Conservation (phyloP, 345 rosid species). For the Camelina hispida region DNA sequence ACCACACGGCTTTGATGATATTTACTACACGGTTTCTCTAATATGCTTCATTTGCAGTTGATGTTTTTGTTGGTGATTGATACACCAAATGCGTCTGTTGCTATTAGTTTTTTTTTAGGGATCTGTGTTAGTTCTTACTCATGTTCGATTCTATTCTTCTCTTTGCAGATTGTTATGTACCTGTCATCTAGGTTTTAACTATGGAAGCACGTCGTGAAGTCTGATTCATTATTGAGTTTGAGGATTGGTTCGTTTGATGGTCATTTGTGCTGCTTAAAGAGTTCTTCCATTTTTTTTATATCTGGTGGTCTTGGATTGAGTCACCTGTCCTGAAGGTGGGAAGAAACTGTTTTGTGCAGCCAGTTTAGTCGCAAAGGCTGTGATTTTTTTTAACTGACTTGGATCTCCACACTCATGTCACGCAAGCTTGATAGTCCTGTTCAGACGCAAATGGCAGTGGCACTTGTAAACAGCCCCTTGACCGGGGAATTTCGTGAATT, state of each 20-base stretch:
- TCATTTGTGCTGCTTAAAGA: constrained; percentile 27
- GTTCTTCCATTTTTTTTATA: constrained; percentile 18
- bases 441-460: constrained; percentile 90
- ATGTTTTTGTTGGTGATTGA: background rate
- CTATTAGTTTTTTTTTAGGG: background rate
- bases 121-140: constrained; percentile 9
- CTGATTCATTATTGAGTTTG: constrained; percentile 25
- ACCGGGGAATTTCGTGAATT: constrained; percentile 61
- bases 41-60: constrained; percentile 1
- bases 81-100: constrained; percentile 14
- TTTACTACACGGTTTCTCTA: constrained; percentile 2
- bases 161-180: constrained; percentile 29
- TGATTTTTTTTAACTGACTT: constrained; percentile 12
- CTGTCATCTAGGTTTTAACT: constrained; percentile 16
- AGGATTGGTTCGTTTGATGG: constrained; percentile 49
- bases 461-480: constrained; percentile 66
- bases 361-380: constrained; percentile 41
- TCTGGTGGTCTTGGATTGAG: constrained; percentile 50
- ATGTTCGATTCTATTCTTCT: background rate
- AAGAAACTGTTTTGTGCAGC: constrained; percentile 48
- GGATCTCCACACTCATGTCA: constrained; percentile 63
- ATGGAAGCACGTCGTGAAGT: constrained; percentile 30
- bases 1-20: background rate
- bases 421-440: constrained; percentile 82
- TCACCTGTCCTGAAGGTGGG: constrained; percentile 44